Percentiles rank a stretch among this genome's conserved stretches.
phyloP scores from a whole-genome alignment of 768 basidiomycete genomes.

The Hygrocybe punicea region DNA sequence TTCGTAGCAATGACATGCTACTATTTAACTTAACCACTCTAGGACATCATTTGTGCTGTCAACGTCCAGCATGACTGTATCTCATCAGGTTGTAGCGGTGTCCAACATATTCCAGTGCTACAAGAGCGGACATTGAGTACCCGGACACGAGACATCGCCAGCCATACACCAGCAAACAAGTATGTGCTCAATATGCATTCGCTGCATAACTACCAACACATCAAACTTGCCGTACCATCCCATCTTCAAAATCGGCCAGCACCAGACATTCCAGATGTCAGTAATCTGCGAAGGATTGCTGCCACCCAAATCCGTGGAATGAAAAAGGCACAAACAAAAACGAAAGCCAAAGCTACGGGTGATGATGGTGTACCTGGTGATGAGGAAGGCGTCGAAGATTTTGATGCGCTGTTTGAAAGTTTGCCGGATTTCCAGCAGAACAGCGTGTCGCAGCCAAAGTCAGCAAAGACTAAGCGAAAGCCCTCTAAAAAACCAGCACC shows the following conservation, averaged over 20 bases:
- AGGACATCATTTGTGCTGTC: slow-evolving; percentile 5
- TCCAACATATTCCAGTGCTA: background rate
- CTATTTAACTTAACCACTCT: background rate
- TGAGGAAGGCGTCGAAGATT: background rate
- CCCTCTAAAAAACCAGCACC: background rate
- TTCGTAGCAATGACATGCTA: background rate
- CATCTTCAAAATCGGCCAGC: background rate
- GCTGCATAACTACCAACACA: slow-evolving; percentile 1
- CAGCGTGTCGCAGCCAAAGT: background rate
- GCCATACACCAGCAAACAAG: background rate
- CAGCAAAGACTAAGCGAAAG: background rate
- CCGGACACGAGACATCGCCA: background rate
- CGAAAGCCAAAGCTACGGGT: background rate
- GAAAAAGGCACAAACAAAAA: background rate
- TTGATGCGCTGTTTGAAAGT: background rate
- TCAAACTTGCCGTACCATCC: background rate
- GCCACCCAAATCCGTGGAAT: background rate
- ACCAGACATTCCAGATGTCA: background rate
- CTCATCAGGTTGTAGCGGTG: background rate
- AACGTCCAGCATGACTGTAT: slow-evolving; percentile 10
- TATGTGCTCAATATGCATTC: background rate
- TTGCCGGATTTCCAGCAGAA: background rate
- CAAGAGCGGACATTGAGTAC: background rate
- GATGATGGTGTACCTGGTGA: background rate
- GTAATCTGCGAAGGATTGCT: background rate